Base-by-base conservation (phyloP, 768 basidiomycete genomes). In the Lentinus brumalis region DNA sequence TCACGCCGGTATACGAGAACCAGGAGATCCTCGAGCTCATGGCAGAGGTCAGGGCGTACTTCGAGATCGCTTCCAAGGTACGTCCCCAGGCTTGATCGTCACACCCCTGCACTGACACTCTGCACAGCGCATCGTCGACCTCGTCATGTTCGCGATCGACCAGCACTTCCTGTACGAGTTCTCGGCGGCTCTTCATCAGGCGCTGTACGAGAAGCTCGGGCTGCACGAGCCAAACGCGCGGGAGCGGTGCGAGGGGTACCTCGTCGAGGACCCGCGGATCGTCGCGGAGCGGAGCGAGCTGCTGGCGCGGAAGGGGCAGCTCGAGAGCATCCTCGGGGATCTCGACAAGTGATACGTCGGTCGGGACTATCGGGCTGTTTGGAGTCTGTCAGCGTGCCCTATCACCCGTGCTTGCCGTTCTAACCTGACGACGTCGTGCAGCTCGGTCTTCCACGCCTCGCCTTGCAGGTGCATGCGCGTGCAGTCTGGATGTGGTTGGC, bases 11-110 rank as follows among this genome's bases (percentile, higher is more conserved):
- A 26, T 84, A 87, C 59, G 70, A 70, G 7, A 79, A 78, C 77
- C 83, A 84, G 44, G 76, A 79, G 0, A 84, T 84, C 0, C 64
- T 89, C 10, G 65, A 69, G 4, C 85, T 89, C 59, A 89, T 90
- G 87, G 86, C 86, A 0, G 81, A 85, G 55, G 85, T 88, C 4
- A 75, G 86, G 12, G 87, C 85, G 0, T 89, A 89, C 62, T 89
- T 89, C 70, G 85, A 89, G 78, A 88, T 89, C 86, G 67, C n/a
- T 59, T 6, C 53, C 50, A 56, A 49, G 35, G 56, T 65, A 12
- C 42, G 29, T 58, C 26, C 30, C 15, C 40, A 18, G 11, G 12
- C 12, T 18, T 0, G 42, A 6, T 30, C 32, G 1, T n/a, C 41
- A 5, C 14, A 7, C 60, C 35, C 11, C 1, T 2, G 12, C 32